Evolutionary conservation across 306 rosid species (phyloP).

Genomic region (Arachis stenosperma): DNA sequence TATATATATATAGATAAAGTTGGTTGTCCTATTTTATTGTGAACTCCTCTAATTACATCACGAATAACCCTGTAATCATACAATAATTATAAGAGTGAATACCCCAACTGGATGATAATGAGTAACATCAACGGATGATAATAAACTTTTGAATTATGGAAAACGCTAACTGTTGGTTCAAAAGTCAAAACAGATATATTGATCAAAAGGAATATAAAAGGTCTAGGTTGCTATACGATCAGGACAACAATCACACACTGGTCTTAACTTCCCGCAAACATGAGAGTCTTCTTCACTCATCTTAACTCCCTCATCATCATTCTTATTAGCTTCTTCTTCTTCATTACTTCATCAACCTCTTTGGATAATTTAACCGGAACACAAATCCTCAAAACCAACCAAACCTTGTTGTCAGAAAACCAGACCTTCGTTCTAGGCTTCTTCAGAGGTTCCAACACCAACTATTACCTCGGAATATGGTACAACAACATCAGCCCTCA

Average conservation of each 20-base stretch:
- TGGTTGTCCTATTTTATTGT: too few species aligned
- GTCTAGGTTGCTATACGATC: too few species aligned
- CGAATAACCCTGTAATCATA: too few species aligned
- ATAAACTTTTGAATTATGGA: too few species aligned
- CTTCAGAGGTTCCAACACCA: constrained; percentile 38
- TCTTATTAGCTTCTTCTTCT: constrained; percentile 15
- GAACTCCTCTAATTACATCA: too few species aligned
- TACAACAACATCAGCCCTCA: constrained; percentile 41
- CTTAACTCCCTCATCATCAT: constrained; percentile 22
- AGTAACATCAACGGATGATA: too few species aligned
- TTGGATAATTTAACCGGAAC: constrained; percentile 49
- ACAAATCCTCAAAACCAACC: constrained; percentile 47
- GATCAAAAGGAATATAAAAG: too few species aligned
- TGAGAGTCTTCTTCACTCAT: constrained; percentile 38
- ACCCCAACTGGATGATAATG: too few species aligned
- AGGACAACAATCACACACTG: neutral
- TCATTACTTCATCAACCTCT: constrained; percentile 41
- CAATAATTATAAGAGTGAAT: too few species aligned
- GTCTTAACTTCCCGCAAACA: constrained; percentile 39
- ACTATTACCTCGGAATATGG: constrained; percentile 66
- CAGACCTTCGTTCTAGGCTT: constrained; percentile 60
- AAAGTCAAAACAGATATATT: too few species aligned
- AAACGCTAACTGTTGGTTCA: too few species aligned
- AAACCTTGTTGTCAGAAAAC: constrained; percentile 55
- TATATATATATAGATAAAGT: too few species aligned